These are phyloP conservation scores for Davidsoniella eucalypti DNA, from an alignment of 2,329 filamentous ascomycete genomes.

Conservation along the genomic window DNA sequence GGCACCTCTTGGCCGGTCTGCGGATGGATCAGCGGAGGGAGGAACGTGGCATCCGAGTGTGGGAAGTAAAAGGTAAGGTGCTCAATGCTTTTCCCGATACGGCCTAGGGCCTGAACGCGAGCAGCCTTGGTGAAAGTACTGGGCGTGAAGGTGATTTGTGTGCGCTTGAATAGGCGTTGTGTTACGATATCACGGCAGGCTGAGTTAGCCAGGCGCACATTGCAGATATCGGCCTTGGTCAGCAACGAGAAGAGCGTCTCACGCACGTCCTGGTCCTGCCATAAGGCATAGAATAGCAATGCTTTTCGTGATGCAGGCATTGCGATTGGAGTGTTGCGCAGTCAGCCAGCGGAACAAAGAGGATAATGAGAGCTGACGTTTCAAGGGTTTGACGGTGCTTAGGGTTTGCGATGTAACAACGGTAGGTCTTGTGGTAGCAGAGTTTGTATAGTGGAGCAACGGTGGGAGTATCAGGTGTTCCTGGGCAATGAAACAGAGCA, in stretches of 20 bases:
- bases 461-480: background rate
- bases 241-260: conserved; percentile 33
- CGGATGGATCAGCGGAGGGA: conserved; percentile 71
- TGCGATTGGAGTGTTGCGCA: conserved; percentile 2
- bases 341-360: conserved; percentile 11
- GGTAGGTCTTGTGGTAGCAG: background rate
- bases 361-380: conserved; percentile 3
- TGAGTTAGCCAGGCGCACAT: conserved; percentile 49
- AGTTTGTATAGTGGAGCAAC: background rate
- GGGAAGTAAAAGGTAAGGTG: conserved; percentile 63
- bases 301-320: conserved; percentile 16
- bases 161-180: conserved; percentile 50
- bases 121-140: conserved; percentile 60
- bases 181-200: conserved; percentile 56
- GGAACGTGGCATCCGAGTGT: conserved; percentile 61
- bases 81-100: conserved; percentile 65
- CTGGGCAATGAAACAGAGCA: conserved; percentile 5
- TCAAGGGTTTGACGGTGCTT: background rate
- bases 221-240: conserved; percentile 35
- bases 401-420: background rate
- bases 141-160: conserved; percentile 53
- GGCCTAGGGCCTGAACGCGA: conserved; percentile 55
- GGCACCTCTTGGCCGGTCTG: conserved; percentile 58
- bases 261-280: conserved; percentile 34
- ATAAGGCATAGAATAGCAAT: conserved; percentile 36